Evolutionary conservation across 2,329 filamentous ascomycete species (phyloP), one percentile per base, ranked within the genome.

Genomic region (Talaromyces sp.): DNA sequence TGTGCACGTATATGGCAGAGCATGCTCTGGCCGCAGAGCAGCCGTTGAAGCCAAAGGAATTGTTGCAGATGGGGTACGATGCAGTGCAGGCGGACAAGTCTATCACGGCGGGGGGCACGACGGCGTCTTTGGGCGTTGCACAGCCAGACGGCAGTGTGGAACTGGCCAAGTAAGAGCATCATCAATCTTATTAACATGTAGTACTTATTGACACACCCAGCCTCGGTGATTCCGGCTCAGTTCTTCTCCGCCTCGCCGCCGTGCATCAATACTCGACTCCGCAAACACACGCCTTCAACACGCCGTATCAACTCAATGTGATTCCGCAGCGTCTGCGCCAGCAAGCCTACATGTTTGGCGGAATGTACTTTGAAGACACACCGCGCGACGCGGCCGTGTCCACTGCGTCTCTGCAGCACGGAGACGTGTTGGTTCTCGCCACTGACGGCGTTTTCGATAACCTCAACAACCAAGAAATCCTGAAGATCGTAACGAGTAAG

Each of bases 361-460:
- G 91, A 51, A 81, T 84, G 1, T 89, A 89, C 63, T 84, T 96
- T 27, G 88, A 88, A 71, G 94, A 99, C 75, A 82, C 88, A 60
- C 94, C 94, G 12, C 84, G 85, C 65, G 91, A 97, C 69, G 90
- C 94, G 21, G 89, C 90, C 70, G 84, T 95, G 29, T 88, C 88
- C 17, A 86, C 86, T 61, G 87, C 95, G 72, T 76, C 80, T 48
- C 83, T 97, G 59, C 87, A 89, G 65, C 92, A 97, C 73, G 94
- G 94, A 21, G 94, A 99, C 72, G 88, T 99, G 1, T 80, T 97
- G n/a, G 78, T 99, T 19, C 89, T 99, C 66, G 94, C 92, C 1
- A 96, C 92, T 0, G 94, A 99, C 74, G 94, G 94, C 3, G 89
- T 97, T 4, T 94, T 94, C 84, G 94, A 99, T 74, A 99, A 99